These are phyloP conservation scores for Paraconiothyrium sp. DNA, from an alignment of 2,329 filamentous ascomycete species.

Conservation along the genomic window DNA sequence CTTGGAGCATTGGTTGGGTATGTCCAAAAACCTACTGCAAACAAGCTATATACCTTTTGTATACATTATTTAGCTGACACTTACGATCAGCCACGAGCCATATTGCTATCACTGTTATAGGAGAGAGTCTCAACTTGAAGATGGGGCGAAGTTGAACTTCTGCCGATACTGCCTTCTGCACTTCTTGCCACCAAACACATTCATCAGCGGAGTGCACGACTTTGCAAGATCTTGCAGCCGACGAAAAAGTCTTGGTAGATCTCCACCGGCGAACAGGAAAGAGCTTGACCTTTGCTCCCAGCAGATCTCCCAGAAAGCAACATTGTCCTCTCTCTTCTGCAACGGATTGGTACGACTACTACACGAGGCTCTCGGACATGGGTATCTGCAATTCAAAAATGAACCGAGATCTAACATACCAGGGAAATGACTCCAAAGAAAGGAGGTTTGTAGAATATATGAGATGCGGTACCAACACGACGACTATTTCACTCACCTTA, in stretches of 20 bases:
- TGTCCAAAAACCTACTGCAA: background rate
- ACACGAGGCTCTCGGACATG: constrained; percentile 14
- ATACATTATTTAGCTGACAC: background rate
- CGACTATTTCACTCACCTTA: constrained; percentile 12
- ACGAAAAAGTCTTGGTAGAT: constrained; percentile 16
- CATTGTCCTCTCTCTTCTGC: constrained; percentile 16
- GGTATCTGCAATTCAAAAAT: constrained; percentile 13
- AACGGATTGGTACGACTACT: constrained; percentile 18
- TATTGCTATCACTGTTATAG: constrained; percentile 15
- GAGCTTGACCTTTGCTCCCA: constrained; percentile 6
- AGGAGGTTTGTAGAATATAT: constrained; percentile 11
- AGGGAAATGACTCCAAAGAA: constrained; percentile 15
- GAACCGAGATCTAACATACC: constrained; percentile 16
- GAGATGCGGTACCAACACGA: constrained; percentile 15
- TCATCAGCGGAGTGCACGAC: constrained; percentile 16
- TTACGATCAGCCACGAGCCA: background rate
- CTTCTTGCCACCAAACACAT: constrained; percentile 18
- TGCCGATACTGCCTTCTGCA: constrained; percentile 13
- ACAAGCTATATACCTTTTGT: background rate
- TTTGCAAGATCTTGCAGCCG: constrained; percentile 14
- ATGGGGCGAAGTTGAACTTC: constrained; percentile 10
- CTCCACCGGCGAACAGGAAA: constrained; percentile 14
- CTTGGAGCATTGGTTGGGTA: background rate
- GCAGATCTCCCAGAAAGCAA: constrained; percentile 13
- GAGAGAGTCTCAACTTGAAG: constrained; percentile 17